Evolutionary conservation across 257 asterid genomes (phyloP).

Genomic region (Euphrasia confusa): DNA sequence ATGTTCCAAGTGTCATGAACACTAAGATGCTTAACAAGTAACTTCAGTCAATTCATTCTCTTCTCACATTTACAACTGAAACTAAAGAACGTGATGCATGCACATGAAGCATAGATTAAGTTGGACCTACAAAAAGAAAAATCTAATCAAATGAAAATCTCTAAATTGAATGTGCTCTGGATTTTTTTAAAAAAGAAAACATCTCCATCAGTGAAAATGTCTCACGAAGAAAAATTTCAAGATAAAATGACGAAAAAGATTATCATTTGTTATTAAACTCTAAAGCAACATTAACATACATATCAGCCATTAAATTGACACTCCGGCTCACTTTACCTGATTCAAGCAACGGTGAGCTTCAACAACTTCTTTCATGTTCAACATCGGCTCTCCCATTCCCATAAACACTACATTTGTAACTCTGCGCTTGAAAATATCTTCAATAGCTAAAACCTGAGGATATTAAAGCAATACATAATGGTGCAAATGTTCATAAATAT

Average conservation of each 20-base stretch:
- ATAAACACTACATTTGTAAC: slow-evolving; percentile 94
- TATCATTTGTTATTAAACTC: neutral
- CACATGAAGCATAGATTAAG: neutral
- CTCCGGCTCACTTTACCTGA: slow-evolving; percentile 51
- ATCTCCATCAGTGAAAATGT: too few relatives aligned
- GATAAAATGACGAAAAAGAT: neutral
- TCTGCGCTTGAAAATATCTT: slow-evolving; percentile 77
- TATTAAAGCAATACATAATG: slow-evolving; percentile 15
- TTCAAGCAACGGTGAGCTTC: slow-evolving; percentile 93
- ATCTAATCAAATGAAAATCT: too few relatives aligned
- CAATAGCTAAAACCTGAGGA: slow-evolving; percentile 84
- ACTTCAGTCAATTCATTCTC: neutral
- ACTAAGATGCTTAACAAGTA: neutral
- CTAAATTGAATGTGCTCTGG: too few relatives aligned
- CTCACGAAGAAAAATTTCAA: too few relatives aligned
- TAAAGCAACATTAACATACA: neutral
- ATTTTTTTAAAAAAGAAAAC: too few relatives aligned
- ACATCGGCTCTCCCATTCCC: slow-evolving; percentile 99
- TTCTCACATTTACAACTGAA: slow-evolving; percentile 1
- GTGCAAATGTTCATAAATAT: neutral
- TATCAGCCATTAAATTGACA: neutral
- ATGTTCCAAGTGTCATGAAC: neutral
- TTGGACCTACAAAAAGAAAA: too few relatives aligned
- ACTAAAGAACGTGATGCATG: neutral
- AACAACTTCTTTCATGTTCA: slow-evolving; percentile 87